A percentile compares a stretch with the other conserved stretches of the same genome.
Conservation (phyloP, 2,329 filamentous ascomycete species). For the Colletotrichum falcatum region DNA sequence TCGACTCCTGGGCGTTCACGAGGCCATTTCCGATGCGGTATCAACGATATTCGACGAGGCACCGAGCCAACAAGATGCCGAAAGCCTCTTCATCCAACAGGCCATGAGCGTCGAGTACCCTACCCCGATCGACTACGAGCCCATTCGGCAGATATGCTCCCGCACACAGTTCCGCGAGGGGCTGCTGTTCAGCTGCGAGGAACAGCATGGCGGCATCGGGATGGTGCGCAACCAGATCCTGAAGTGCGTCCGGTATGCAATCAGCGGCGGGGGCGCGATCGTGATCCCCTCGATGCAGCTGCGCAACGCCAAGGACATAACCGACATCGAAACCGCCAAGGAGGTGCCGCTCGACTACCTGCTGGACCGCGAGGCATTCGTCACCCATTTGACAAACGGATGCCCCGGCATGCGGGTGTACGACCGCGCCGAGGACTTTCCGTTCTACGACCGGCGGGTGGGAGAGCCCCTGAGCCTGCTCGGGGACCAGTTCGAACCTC, state of each 20-base stretch:
- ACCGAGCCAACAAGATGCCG: constrained; percentile 24
- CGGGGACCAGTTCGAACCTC: constrained; percentile 49
- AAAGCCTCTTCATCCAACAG: constrained; percentile 43
- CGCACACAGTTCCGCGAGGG: constrained; percentile 49
- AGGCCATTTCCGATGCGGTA: constrained; percentile 11
- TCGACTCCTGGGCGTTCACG: constrained; percentile 17
- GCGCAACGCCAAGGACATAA: constrained; percentile 49
- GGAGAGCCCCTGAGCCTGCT: constrained; percentile 43
- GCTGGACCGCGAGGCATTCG: constrained; percentile 46
- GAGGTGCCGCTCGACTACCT: constrained; percentile 48
- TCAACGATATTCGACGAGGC: constrained; percentile 21
- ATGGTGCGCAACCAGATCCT: constrained; percentile 56
- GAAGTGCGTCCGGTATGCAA: constrained; percentile 56
- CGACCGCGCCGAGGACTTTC: constrained; percentile 47
- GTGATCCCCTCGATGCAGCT: constrained; percentile 53
- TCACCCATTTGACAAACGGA: constrained; percentile 43
- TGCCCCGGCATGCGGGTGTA: constrained; percentile 48
- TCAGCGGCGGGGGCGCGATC: constrained; percentile 51
- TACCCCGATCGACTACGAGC: constrained; percentile 49
- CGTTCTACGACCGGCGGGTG: constrained; percentile 42
- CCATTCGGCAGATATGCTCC: constrained; percentile 50
- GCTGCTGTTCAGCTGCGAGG: constrained; percentile 55
- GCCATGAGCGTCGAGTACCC: constrained; percentile 52
- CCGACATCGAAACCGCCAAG: constrained; percentile 47
- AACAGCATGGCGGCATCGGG: constrained; percentile 53